A percentile compares a stretch with the other conserved stretches of the same genome.
Evolutionary conservation across 768 basidiomycete genomes (phyloP).

Genomic region (Mycena amicta): DNA sequence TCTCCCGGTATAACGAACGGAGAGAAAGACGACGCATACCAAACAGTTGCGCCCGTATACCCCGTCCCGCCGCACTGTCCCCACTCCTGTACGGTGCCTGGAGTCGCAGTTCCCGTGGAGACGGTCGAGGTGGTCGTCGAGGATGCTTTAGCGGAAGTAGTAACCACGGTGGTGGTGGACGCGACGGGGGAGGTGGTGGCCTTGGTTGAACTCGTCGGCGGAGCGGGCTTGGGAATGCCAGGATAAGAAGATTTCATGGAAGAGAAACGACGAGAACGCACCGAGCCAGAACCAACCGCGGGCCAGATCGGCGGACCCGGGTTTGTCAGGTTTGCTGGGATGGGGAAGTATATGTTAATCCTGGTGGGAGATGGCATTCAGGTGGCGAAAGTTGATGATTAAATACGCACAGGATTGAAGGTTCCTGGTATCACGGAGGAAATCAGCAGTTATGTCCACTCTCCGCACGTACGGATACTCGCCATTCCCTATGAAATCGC

Average conservation of each 20-base stretch:
- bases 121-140: background rate
- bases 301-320: no score
- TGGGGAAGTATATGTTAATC: conserved; percentile 26
- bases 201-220: no score
- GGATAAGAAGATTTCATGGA: no score
- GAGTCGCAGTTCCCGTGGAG: background rate
- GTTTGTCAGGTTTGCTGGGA: conserved; percentile 17
- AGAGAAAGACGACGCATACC: background rate
- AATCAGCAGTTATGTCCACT: background rate
- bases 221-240: no score
- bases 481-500: conserved; percentile 23
- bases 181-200: no score
- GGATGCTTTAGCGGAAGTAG: background rate
- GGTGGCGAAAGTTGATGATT: background rate
- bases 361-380: background rate
- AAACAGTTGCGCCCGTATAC: background rate
- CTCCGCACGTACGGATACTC: background rate
- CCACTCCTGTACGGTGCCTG: background rate
- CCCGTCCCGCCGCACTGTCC: background rate
- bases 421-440: conserved; percentile 12
- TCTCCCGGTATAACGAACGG: background rate
- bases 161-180: background rate
- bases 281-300: background rate
- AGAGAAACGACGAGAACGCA: no score
- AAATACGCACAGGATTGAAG: conserved; percentile 1